Base-by-base conservation (phyloP, 2,329 filamentous ascomycete species). In the Aspergillus luchuensis region DNA sequence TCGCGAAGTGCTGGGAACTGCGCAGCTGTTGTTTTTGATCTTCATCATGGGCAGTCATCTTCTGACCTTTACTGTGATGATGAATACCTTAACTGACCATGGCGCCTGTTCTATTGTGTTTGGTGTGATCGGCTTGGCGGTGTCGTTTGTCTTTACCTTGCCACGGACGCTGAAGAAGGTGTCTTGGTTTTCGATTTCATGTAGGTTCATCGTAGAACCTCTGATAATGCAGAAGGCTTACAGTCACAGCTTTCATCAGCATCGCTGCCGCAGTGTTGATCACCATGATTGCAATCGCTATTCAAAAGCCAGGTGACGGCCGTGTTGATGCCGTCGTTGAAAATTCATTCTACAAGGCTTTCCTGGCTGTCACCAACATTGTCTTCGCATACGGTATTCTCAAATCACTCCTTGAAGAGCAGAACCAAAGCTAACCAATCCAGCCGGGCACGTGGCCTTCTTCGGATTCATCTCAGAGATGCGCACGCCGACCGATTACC, bases 31-130 rank as follows among this genome's bases (percentile, higher is more conserved):
- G 15, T 84, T 90, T 69, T 77, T 91, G 38, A 78, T 89, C 60
- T 89, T 91, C 76, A 83, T 89, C 62, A 86, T 89, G 74, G 87
- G 84, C 28, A 89, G 87, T 17, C 89, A 91, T 74, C 82, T 89
- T 56, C 76, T 91, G 60, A 89, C 87, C 0, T 90, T 90, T 63
- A 83, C 83, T 25, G 88, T 91, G 67, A 85, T 88, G 69, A 84
- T 90, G 73, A 87, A 87, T 67, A 86, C 82, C 52, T 78, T 91
- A 45, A 87, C 86, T 4, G 74, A 84, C 2, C 82, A 89, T 61
- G 84, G 80, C 0, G 80, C 83, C 1, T 91, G 87, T 74, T 87
- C 85, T 3, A 84, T 90, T 56, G 78, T 86, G 2, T 90, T 86
- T 76, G 84, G 81, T 7, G 78, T 87, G n/a, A 76, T 87, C 4